Percentiles rank a stretch among this genome's conserved stretches.
Conservation (phyloP, 1,284 basidiomycete genomes). For the Rhodotorula glutinis region DNA sequence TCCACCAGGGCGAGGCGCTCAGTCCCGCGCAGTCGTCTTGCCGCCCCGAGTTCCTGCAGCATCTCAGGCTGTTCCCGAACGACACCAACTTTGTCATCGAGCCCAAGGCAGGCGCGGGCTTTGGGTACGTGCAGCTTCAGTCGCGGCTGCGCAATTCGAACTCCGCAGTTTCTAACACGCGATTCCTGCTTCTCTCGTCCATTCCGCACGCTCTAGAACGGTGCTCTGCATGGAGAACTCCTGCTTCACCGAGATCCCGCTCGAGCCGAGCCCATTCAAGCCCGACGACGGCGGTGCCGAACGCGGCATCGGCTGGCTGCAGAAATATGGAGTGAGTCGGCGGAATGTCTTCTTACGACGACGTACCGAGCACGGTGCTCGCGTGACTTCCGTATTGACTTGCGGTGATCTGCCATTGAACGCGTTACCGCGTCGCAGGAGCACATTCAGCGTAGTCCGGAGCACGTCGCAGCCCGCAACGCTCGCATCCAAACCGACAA, state of each 20-base stretch:
- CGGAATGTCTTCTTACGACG: no score
- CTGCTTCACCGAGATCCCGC: conserved; percentile 16
- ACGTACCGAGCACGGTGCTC: no score
- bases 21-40: background rate
- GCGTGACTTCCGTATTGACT: no score
- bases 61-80: background rate
- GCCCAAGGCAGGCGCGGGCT: background rate
- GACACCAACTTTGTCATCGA: conserved; percentile 13
- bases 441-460: background rate
- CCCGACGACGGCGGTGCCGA: conserved; percentile 1
- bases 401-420: no score
- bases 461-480: conserved; percentile 10
- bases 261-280: conserved; percentile 2
- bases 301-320: conserved; percentile 18
- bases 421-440: background rate
- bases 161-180: background rate
- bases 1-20: background rate
- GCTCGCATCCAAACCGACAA: conserved; percentile 4
- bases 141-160: background rate
- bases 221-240: conserved; percentile 25
- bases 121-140: conserved; percentile 2
- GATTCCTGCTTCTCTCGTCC: background rate
- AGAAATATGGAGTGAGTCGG: conserved; percentile 17
- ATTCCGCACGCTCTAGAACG: background rate
- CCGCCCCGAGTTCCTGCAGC: background rate